A percentile compares a stretch with the other conserved stretches of the same genome.
Evolutionary conservation across 2,329 filamentous ascomycete genomes (phyloP).

Genomic region (Colletotrichum lindemuthianum): DNA sequence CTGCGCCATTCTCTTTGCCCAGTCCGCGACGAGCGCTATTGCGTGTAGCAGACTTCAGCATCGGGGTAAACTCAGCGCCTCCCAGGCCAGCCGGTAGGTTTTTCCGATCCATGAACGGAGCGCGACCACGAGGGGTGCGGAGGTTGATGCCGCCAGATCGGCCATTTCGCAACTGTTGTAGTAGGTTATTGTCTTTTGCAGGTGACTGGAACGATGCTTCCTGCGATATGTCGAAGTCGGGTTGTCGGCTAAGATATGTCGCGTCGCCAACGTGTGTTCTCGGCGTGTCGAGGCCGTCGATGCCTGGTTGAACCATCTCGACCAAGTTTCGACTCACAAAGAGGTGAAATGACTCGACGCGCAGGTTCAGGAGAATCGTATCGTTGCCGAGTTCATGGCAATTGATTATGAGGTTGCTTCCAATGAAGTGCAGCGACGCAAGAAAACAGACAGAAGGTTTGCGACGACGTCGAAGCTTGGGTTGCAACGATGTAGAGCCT

Average conservation of each 20-base stretch:
- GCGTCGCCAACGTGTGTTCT: constrained; percentile 85
- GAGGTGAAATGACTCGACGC: constrained; percentile 4
- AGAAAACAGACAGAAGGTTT: constrained; percentile 4
- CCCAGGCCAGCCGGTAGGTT: constrained; percentile 74
- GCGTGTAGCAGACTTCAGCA: constrained; percentile 83
- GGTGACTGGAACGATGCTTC: constrained; percentile 86
- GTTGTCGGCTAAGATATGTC: constrained; percentile 77
- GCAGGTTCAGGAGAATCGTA: not conserved
- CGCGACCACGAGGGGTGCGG: constrained; percentile 79
- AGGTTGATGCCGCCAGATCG: constrained; percentile 66
- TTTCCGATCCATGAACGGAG: constrained; percentile 75
- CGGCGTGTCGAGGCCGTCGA: constrained; percentile 81
- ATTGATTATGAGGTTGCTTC: too few relatives aligned
- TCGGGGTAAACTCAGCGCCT: constrained; percentile 88
- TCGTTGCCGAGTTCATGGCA: too few relatives aligned
- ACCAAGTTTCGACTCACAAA: constrained; percentile 33
- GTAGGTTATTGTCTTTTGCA: constrained; percentile 78
- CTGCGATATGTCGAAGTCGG: constrained; percentile 85
- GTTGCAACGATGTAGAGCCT: constrained; percentile 20
- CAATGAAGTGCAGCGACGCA: constrained; percentile 3
- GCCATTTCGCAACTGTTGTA: constrained; percentile 78
- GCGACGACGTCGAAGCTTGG: constrained; percentile 9
- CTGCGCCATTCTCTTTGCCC: constrained; percentile 70
- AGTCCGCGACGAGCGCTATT: constrained; percentile 72
- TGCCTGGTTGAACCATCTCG: constrained; percentile 73